Evolutionary conservation across 192 early-diverging fungal genomes (phyloP).

Genomic region (Linnemannia elongata): DNA sequence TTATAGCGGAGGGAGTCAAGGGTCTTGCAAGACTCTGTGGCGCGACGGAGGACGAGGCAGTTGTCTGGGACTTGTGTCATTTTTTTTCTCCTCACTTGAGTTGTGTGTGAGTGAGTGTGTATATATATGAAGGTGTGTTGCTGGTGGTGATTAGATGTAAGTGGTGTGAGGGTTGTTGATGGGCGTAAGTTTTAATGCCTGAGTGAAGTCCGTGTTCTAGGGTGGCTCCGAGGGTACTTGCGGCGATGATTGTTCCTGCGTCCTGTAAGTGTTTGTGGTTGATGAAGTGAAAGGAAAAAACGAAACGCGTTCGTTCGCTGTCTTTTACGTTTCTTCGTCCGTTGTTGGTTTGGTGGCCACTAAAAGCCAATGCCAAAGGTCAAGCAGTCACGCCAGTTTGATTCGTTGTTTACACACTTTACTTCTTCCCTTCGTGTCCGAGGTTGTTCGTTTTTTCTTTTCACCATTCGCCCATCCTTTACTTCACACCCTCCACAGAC

Average conservation of each 20-base stretch:
- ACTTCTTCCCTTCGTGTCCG: background rate
- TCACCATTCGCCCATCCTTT: background rate
- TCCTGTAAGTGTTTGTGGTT: too few relatives aligned
- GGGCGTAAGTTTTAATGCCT: too few relatives aligned
- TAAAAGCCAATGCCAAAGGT: too few relatives aligned
- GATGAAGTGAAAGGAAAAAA: too few relatives aligned
- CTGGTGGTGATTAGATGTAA: background rate
- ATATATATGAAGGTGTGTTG: background rate
- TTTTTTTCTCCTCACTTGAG: background rate
- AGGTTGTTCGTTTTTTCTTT: background rate
- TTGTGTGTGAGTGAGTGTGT: background rate
- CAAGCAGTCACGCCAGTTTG: too few relatives aligned
- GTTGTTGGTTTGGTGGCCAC: too few relatives aligned
- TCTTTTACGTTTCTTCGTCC: too few relatives aligned
- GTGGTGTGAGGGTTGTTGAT: background rate
- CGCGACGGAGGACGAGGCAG: constrained; percentile 39
- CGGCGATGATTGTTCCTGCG: too few relatives aligned
- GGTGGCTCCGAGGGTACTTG: too few relatives aligned
- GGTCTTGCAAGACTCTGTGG: constrained; percentile 34
- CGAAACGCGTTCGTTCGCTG: too few relatives aligned
- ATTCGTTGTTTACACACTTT: background rate
- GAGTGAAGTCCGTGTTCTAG: too few relatives aligned
- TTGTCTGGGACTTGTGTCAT: constrained; percentile 29
- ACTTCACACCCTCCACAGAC: background rate
- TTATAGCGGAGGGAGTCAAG: constrained; percentile 36